phyloP scores from a whole-genome alignment of 2,329 filamentous ascomycete genomes.

The Aspergillus udagawae region DNA sequence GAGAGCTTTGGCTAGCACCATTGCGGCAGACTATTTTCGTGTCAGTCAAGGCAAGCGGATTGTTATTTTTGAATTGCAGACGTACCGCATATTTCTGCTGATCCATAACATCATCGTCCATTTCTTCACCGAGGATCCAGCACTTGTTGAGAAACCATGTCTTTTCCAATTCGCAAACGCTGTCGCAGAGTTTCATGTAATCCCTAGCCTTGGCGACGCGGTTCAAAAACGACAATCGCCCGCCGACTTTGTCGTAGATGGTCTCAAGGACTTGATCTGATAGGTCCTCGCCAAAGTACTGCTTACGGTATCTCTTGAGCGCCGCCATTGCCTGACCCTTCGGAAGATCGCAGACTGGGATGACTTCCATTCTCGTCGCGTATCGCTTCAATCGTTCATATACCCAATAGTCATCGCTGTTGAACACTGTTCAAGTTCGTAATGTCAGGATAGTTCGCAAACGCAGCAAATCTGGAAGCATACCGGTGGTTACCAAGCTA shows the following conservation, averaged over 20 bases:
- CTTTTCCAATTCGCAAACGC: conserved; percentile 67
- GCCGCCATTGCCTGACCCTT: conserved; percentile 74
- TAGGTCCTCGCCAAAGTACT: conserved; percentile 65
- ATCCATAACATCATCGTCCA: conserved; percentile 98
- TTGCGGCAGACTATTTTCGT: conserved; percentile 67
- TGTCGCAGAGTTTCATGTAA: conserved; percentile 74
- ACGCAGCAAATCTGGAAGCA: conserved; percentile 6
- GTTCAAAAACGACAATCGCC: conserved; percentile 81
- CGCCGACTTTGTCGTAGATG: conserved; percentile 83
- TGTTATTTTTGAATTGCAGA: conserved; percentile 16
- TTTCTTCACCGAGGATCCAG: conserved; percentile 69
- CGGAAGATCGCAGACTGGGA: conserved; percentile 77
- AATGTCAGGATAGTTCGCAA: background rate
- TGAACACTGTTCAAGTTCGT: conserved; percentile 63
- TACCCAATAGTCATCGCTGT: conserved; percentile 97
- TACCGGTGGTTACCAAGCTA: conserved; percentile 71
- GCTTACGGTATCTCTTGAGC: conserved; percentile 71
- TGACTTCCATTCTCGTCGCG: conserved; percentile 90
- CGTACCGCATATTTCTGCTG: conserved; percentile 91
- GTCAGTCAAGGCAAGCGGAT: conserved; percentile 12
- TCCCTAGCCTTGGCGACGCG: conserved; percentile 81
- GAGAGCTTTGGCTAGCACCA: conserved; percentile 86
- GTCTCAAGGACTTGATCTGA: conserved; percentile 58
- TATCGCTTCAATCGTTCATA: conserved; percentile 92
- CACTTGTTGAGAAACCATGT: conserved; percentile 78